Evolutionary conservation across 371 early-diverging fungal genomes (phyloP).

Genomic region (Fennellomyces sp.): DNA sequence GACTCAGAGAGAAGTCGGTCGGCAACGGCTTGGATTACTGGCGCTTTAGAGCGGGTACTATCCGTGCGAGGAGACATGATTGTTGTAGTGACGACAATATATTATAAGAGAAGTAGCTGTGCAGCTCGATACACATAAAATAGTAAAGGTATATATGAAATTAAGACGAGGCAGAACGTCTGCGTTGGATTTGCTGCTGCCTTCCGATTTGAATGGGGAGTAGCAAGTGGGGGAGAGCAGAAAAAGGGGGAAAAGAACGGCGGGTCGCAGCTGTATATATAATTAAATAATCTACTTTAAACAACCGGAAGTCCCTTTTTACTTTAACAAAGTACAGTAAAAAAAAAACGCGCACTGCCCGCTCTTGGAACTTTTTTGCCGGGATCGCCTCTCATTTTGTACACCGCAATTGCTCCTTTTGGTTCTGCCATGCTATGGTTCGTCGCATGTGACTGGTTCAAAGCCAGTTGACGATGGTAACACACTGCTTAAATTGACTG

Average conservation of each 20-base stretch:
- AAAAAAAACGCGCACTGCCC: neutral
- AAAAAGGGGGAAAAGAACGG: neutral
- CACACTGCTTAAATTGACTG: neutral
- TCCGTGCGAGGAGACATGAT: neutral
- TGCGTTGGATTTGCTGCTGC: neutral
- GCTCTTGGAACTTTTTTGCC: neutral
- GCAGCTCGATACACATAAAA: neutral
- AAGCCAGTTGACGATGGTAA: neutral
- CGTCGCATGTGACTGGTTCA: neutral
- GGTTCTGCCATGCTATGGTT: neutral
- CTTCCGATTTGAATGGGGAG: neutral
- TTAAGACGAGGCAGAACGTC: too few species aligned
- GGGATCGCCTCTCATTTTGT: conserved; percentile 1
- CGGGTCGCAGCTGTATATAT: neutral
- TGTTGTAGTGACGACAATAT: neutral
- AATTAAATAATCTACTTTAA: neutral
- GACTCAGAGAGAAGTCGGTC: neutral
- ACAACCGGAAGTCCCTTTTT: conserved; percentile 1
- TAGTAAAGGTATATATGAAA: neutral
- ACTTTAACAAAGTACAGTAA: neutral
- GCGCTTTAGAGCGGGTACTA: neutral
- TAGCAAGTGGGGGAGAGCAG: neutral
- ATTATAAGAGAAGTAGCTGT: neutral
- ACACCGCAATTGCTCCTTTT: conserved; percentile 2
- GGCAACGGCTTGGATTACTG: neutral